Conservation (phyloP, 1,139 yeast genomes). For the Spathaspora sp. region DNA sequence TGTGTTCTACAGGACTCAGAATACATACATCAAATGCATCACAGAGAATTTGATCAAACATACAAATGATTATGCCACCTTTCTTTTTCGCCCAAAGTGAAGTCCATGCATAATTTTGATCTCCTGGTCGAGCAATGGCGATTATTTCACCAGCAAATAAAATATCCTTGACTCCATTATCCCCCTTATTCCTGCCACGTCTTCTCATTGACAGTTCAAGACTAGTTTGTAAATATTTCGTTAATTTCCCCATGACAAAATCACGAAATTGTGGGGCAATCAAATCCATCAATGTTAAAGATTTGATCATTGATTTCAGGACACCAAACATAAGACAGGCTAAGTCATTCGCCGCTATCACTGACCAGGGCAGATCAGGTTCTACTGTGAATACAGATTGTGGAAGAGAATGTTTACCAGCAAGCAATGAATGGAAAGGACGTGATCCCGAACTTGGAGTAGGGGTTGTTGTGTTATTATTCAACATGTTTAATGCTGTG, state of each 20-base stretch:
- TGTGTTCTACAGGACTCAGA: slow-evolving; percentile 19
- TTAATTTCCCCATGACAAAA: slow-evolving; percentile 59
- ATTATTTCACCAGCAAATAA: slow-evolving; percentile 57
- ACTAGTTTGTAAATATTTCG: slow-evolving; percentile 28
- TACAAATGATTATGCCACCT: slow-evolving; percentile 71
- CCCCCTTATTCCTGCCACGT: slow-evolving; percentile 5
- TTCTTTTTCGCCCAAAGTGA: slow-evolving; percentile 85
- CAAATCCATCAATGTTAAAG: slow-evolving; percentile 69
- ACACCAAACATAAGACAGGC: slow-evolving; percentile 89
- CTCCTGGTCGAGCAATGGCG: slow-evolving; percentile 53
- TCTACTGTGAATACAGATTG: slow-evolving; percentile 85
- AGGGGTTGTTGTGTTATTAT: slow-evolving; percentile 10
- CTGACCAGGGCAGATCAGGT: slow-evolving; percentile 72
- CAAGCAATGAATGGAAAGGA: slow-evolving; percentile 60
- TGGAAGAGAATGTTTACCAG: slow-evolving; percentile 67
- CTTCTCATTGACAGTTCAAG: slow-evolving; percentile 7
- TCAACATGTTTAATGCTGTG: slow-evolving; percentile 29
- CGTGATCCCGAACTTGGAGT: slow-evolving; percentile 24
- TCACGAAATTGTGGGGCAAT: slow-evolving; percentile 73
- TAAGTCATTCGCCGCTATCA: slow-evolving; percentile 83
- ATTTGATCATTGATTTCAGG: slow-evolving; percentile 60
- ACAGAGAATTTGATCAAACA: slow-evolving; percentile 85
- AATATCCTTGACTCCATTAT: slow-evolving; percentile 21
- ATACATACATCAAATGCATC: slow-evolving; percentile 68
- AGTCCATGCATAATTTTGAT: slow-evolving; percentile 65